These are phyloP conservation scores for Tetrapisispora fleetii DNA, from an alignment of 805 yeast genomes.

Conservation along the genomic window DNA sequence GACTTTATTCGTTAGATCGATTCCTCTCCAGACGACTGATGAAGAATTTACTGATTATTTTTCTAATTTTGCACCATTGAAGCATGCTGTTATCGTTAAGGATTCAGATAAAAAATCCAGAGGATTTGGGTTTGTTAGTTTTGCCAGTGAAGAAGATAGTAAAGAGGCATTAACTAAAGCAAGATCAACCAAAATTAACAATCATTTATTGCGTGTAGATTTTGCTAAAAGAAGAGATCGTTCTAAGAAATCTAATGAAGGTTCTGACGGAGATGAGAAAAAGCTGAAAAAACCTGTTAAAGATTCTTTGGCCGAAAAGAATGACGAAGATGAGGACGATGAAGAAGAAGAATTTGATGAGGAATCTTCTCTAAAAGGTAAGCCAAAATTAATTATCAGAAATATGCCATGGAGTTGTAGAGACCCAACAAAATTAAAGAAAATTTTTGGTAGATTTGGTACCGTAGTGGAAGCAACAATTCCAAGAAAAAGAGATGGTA, in stretches of 20 bases:
- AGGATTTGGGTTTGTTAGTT: constrained; percentile 95
- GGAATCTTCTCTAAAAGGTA: constrained; percentile 52
- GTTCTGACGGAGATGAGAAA: constrained; percentile 5
- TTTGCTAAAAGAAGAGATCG: constrained; percentile 90
- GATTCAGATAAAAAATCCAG: constrained; percentile 69
- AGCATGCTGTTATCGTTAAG: constrained; percentile 84
- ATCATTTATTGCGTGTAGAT: constrained; percentile 63
- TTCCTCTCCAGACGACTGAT: constrained; percentile 72
- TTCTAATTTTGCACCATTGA: constrained; percentile 88
- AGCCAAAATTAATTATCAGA: constrained; percentile 78
- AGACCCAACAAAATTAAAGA: constrained; percentile 60
- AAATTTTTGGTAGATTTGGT: constrained; percentile 67
- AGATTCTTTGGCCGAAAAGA: constrained; percentile 2
- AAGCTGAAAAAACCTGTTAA: constrained; percentile 5
- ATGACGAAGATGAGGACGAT: constrained; percentile 6
- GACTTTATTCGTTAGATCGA: constrained; percentile 76
- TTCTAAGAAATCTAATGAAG: constrained; percentile 25
- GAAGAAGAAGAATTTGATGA: constrained; percentile 26
- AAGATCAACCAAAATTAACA: constrained; percentile 55
- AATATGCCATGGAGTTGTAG: constrained; percentile 95
- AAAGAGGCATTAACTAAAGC: constrained; percentile 59
- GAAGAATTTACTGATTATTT: constrained; percentile 78
- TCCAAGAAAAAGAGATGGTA: constrained; percentile 80
- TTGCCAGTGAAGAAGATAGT: constrained; percentile 78
- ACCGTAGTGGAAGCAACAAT: constrained; percentile 80